Conservation (phyloP, 257 asterid genomes). For the Misopates orontium region DNA sequence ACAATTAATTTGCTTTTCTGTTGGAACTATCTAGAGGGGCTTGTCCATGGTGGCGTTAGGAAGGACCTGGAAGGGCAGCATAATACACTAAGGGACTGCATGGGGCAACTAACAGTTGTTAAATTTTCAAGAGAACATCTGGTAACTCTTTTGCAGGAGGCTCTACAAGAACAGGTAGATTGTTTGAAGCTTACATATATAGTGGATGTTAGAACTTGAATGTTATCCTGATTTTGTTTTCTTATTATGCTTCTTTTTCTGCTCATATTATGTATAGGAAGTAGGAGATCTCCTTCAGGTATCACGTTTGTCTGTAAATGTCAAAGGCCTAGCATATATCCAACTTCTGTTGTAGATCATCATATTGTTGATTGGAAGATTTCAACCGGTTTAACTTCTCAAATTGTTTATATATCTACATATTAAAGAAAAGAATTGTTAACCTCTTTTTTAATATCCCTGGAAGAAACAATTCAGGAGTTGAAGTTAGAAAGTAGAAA, state of each 20-base stretch:
- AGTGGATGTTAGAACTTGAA: background rate
- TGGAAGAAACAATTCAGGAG: too few relatives aligned
- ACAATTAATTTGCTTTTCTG: background rate
- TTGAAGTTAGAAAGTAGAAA: too few relatives aligned
- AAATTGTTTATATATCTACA: background rate
- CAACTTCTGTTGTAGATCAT: too few relatives aligned
- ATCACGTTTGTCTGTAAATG: conserved; percentile 8
- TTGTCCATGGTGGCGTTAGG: conserved; percentile 34
- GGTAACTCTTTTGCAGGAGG: conserved; percentile 67
- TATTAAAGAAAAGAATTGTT: too few relatives aligned
- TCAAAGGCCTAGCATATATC: background rate
- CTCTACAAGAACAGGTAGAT: conserved; percentile 78
- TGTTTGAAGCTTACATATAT: too few relatives aligned
- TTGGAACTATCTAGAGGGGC: conserved; percentile 29
- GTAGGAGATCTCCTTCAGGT: conserved; percentile 81
- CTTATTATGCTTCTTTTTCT: conserved; percentile 17
- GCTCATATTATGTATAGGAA: conserved; percentile 62
- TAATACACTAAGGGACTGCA: too few relatives aligned
- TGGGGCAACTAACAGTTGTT: conserved; percentile 51
- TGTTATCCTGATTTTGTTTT: conserved; percentile 1
- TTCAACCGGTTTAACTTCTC: conserved; percentile 7
- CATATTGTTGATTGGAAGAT: too few relatives aligned
- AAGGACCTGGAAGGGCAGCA: conserved; percentile 78
- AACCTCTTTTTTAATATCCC: too few relatives aligned
- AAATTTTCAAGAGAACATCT: conserved; percentile 74